Evolutionary conservation across 2,329 filamentous ascomycete genomes (phyloP).

Genomic region (Fusarium sp.): DNA sequence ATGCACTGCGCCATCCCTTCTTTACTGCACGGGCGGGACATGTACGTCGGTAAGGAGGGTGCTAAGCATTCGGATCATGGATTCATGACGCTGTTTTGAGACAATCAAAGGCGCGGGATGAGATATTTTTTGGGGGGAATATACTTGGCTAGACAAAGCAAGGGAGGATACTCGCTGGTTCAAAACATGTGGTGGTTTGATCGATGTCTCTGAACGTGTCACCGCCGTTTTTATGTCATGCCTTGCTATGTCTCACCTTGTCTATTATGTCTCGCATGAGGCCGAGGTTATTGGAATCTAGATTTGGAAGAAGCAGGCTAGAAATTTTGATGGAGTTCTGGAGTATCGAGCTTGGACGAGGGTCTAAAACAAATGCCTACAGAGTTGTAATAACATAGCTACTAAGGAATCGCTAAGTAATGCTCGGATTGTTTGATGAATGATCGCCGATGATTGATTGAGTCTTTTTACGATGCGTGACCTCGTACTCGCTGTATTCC

Average conservation of each 20-base stretch:
- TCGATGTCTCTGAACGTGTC: slow-evolving; percentile 25
- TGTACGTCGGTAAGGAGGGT: slow-evolving; percentile 35
- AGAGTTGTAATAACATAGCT: slow-evolving; percentile 2
- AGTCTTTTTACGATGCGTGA: not conserved
- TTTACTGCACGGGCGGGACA: slow-evolving; percentile 61
- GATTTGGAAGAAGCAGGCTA: slow-evolving; percentile 17
- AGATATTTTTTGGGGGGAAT: not conserved
- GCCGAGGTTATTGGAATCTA: slow-evolving; percentile 1
- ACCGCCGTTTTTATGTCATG: slow-evolving; percentile 33
- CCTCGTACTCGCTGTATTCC: slow-evolving; percentile 10
- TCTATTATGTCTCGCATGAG: slow-evolving; percentile 17
- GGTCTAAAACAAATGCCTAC: slow-evolving; percentile 12
- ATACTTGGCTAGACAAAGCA: slow-evolving; percentile 27
- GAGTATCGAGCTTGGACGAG: not conserved
- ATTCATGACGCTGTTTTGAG: slow-evolving; percentile 19
- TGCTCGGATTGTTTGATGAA: not conserved
- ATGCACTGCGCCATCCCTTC: slow-evolving; percentile 91
- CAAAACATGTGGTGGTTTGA: slow-evolving; percentile 22
- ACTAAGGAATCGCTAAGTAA: not conserved
- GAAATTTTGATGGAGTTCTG: slow-evolving; percentile 18
- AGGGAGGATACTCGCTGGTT: slow-evolving; percentile 20
- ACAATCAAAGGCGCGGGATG: slow-evolving; percentile 3
- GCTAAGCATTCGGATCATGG: slow-evolving; percentile 1
- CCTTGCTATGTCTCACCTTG: slow-evolving; percentile 28
- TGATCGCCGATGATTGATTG: not conserved